These are phyloP conservation scores for Xylaria hypoxylon DNA, from an alignment of 2,329 filamentous ascomycete genomes.

Conservation along the genomic window DNA sequence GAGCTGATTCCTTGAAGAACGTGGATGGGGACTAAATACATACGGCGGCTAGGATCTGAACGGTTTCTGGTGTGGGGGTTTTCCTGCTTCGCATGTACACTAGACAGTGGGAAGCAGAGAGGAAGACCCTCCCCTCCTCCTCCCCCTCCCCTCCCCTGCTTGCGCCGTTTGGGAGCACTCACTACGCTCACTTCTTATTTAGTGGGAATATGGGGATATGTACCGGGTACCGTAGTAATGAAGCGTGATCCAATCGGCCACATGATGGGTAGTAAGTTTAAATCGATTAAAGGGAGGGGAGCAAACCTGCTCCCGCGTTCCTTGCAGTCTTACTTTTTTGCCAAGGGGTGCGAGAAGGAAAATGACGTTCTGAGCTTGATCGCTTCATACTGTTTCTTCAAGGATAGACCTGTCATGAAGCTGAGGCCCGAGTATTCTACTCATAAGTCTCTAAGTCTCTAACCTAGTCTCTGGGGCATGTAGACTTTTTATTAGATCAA, in stretches of 20 bases:
- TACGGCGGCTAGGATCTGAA: conserved; percentile 26
- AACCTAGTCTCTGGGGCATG: neutral
- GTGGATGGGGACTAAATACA: conserved; percentile 32
- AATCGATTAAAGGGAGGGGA: neutral
- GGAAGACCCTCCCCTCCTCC: too few relatives aligned
- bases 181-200: conserved; percentile 15
- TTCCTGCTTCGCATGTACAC: conserved; percentile 16
- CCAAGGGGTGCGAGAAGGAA: conserved; percentile 3
- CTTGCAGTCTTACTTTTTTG: conserved; percentile 5
- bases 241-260: conserved; percentile 17
- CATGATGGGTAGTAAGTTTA: conserved; percentile 3
- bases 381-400: conserved; percentile 20
- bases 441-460: too few relatives aligned
- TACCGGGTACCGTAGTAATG: conserved; percentile 8
- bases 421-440: conserved; percentile 12
- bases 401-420: conserved; percentile 15
- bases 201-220: conserved; percentile 5
- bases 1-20: conserved; percentile 27
- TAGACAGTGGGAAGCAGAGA: conserved; percentile 18
- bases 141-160: too few relatives aligned
- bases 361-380: neutral
- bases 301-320: conserved; percentile 13
- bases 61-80: conserved; percentile 27
- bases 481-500: conserved; percentile 29
- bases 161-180: conserved; percentile 14